Conservation (phyloP, 2,329 filamentous ascomycete species). For the Thielaviopsis euricoi region DNA sequence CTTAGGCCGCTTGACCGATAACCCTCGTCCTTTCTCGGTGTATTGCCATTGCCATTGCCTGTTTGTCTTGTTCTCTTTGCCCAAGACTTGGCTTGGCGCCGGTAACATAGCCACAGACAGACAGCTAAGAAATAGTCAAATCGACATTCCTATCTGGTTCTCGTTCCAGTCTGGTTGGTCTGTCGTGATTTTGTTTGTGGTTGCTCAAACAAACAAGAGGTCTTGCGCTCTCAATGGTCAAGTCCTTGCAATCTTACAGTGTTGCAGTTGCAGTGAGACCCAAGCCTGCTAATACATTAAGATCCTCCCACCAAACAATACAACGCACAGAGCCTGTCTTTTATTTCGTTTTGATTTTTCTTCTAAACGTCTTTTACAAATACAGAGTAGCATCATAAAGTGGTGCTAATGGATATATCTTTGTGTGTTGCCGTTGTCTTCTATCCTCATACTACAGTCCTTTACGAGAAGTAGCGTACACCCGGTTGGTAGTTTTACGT, state of each 20-base stretch:
- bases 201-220: not conserved
- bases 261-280: not conserved
- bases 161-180: no score
- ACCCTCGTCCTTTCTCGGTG: not conserved
- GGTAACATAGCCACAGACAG: not conserved
- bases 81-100: not conserved
- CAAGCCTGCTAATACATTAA: not conserved
- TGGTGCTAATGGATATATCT: not conserved
- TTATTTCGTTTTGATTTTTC: no score
- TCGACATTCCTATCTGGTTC: not conserved
- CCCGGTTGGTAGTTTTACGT: no score
- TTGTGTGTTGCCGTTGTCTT: not conserved
- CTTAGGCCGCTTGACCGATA: not conserved
- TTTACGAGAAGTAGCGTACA: not conserved
- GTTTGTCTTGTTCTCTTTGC: not conserved
- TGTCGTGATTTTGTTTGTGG: no score
- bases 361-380: no score
- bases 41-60: not conserved
- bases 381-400: no score
- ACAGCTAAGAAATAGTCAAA: not conserved
- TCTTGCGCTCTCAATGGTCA: not conserved
- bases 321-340: not conserved
- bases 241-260: not conserved
- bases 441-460: not conserved
- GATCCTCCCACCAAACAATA: not conserved